Conservation (phyloP, 495 filamentous ascomycete species). For the Podospora anserina region DNA sequence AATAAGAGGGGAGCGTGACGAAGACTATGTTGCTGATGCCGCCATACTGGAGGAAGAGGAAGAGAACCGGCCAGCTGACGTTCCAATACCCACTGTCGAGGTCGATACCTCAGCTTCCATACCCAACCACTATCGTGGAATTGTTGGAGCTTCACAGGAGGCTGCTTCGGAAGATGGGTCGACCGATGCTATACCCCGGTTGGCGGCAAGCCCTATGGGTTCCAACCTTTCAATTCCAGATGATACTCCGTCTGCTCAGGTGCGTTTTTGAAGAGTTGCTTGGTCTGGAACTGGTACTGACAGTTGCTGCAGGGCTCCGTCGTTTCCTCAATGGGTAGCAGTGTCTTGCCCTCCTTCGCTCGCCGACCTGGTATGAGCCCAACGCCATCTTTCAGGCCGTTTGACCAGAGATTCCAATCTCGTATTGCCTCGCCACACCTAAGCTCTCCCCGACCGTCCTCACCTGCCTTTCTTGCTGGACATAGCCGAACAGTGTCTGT, state of each 20-base stretch:
- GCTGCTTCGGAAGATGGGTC: conserved; percentile 48
- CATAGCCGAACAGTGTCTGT: conserved; percentile 78
- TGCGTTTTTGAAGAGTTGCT: conserved; percentile 38
- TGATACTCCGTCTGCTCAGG: conserved; percentile 85
- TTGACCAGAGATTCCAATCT: conserved; percentile 91
- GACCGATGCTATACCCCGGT: conserved; percentile 37
- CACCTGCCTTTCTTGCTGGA: conserved; percentile 71
- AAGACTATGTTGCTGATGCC: conserved; percentile 42
- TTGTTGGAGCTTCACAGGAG: conserved; percentile 41
- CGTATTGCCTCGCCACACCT: conserved; percentile 60
- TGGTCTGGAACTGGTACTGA: neutral
- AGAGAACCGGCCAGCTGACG: conserved; percentile 18
- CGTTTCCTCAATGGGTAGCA: conserved; percentile 72
- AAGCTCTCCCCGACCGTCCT: conserved; percentile 64
- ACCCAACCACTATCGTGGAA: conserved; percentile 44
- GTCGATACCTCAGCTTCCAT: conserved; percentile 35
- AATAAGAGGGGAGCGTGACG: conserved; percentile 39
- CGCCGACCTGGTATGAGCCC: conserved; percentile 54
- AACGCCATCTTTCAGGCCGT: conserved; percentile 82
- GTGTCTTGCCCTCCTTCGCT: conserved; percentile 45
- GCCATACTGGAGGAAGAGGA: conserved; percentile 41
- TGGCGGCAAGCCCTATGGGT: conserved; percentile 46
- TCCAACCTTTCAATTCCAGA: conserved; percentile 70
- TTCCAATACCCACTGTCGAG: conserved; percentile 22
- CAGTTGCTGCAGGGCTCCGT: conserved; percentile 65